Evolutionary conservation across 2,329 filamentous ascomycete species (phyloP), one percentile per base, ranked within the genome.

Genomic region (Pseudocercospora macadamiae): DNA sequence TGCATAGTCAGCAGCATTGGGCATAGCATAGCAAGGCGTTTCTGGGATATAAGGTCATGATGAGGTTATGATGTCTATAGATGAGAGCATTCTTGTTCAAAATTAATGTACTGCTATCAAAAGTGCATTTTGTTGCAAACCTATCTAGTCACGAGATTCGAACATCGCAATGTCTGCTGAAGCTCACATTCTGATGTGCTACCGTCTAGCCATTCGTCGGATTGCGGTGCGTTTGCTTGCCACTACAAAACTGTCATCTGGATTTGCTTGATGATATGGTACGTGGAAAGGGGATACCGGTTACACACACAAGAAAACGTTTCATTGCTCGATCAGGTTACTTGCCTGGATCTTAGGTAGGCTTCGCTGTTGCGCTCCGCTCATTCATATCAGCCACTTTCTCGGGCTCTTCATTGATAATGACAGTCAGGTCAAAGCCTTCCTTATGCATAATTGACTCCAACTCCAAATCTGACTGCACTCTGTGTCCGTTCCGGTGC

Each of bases 11-110:
- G 36, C 28, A 32, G 6, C 28, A 12, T 52, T 26, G n/a, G 21
- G 45, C 42, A 10, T 36, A 19, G 56, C 56, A 59, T 59, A 59
- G 56, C 56, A 54, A 23, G 56, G 56, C 30, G 56, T 53, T 23
- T 42, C 12, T 47, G n/a, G 53, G 42, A 25, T 26, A 14, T n/a
- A 47, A 12, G 26, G 42, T 14, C 23, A 2, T 47, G 9, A 47
- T 23, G 42, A 47, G 42, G 6, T 26, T 16, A 47, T 26, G 42
- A 47, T 47, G 12, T n/a, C 2, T 19, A 23, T 14, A 39, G 9
- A 9, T 39, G 5, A 47, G 12, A 26, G 37, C 18, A 42, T 42
- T 19, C 18, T 42, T 8, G 16, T 42, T 42, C 14, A 19, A 12
- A 12, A n/a, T n/a, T n/a, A n/a, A n/a, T n/a, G n/a, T n/a, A n/a